Evolutionary conservation across 1,284 basidiomycete genomes (phyloP).

Genomic region (Apiotrichum veenhuisii): DNA sequence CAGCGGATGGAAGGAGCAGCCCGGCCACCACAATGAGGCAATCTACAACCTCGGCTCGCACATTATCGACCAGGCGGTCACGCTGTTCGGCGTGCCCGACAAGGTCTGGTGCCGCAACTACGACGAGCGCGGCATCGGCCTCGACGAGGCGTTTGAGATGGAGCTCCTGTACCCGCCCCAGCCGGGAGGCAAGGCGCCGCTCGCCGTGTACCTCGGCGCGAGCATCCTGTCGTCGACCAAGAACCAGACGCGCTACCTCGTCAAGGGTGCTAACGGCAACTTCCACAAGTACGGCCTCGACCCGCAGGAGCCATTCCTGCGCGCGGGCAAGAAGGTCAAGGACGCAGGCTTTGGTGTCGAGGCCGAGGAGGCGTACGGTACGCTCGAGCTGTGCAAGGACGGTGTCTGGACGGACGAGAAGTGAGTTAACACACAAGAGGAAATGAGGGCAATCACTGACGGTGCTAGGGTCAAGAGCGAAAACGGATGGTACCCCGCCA

Average conservation of each 20-base stretch:
- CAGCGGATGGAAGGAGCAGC: constrained; percentile 52
- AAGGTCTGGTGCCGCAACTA: constrained; percentile 52
- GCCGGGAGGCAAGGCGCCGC: constrained; percentile 52
- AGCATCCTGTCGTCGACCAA: constrained; percentile 63
- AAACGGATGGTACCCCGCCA: constrained; percentile 27
- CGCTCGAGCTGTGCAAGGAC: constrained; percentile 8
- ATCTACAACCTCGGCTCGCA: constrained; percentile 54
- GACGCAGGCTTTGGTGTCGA: constrained; percentile 24
- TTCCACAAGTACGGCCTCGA: constrained; percentile 74
- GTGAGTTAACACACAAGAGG: not conserved
- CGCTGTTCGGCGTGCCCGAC: constrained; percentile 70
- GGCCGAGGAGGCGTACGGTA: constrained; percentile 21
- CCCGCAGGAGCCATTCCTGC: constrained; percentile 63
- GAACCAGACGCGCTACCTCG: constrained; percentile 62
- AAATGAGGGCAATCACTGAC: not conserved
- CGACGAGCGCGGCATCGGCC: constrained; percentile 37
- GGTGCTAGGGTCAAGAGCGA: constrained; percentile 1
- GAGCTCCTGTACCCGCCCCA: constrained; percentile 60
- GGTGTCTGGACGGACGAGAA: constrained; percentile 9
- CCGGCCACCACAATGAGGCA: constrained; percentile 47
- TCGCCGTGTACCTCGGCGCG: constrained; percentile 66
- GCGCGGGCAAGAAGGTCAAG: constrained; percentile 20
- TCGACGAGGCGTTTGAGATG: constrained; percentile 57
- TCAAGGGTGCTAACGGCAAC: constrained; percentile 61
- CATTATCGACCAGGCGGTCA: constrained; percentile 69